Conservation (phyloP, 2,329 filamentous ascomycete species). For the Talaromyces rugulosus region DNA sequence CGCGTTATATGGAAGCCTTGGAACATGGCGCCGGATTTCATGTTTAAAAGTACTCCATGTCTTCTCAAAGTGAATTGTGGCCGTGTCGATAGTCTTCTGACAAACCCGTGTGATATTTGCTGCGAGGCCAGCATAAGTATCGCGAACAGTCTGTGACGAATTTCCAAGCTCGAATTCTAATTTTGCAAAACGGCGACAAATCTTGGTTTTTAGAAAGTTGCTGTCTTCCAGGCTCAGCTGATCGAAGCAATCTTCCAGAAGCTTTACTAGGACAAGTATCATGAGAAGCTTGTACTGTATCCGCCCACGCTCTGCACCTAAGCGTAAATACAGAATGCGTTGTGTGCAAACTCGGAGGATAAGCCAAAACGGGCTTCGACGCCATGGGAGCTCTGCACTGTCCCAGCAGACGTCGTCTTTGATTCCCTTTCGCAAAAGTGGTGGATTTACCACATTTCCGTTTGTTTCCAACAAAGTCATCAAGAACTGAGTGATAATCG, state of each 20-base stretch:
- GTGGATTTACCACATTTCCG: constrained; percentile 38
- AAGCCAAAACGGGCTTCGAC: constrained; percentile 60
- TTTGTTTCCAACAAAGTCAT: constrained; percentile 57
- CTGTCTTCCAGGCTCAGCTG: constrained; percentile 32
- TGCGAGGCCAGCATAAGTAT: not conserved
- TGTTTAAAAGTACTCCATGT: constrained; percentile 42
- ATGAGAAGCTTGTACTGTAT: constrained; percentile 57
- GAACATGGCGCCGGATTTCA: constrained; percentile 24
- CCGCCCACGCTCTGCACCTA: constrained; percentile 42
- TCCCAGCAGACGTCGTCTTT: constrained; percentile 58
- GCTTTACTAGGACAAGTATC: constrained; percentile 41
- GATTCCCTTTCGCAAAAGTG: constrained; percentile 52
- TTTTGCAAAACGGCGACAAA: constrained; percentile 57
- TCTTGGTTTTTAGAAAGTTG: constrained; percentile 48
- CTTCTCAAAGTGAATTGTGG: not conserved
- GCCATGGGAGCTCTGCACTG: constrained; percentile 52
- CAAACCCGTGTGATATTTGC: not conserved
- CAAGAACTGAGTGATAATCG: constrained; percentile 56
- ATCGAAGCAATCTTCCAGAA: constrained; percentile 41
- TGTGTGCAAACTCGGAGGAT: constrained; percentile 56
- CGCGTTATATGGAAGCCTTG: not conserved
- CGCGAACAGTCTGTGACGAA: not conserved
- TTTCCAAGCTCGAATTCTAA: constrained; percentile 36
- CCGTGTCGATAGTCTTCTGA: not conserved
- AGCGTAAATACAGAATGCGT: constrained; percentile 43